Evolutionary conservation across 257 asterid genomes (phyloP).

Genomic region (Nemophila menziesii): DNA sequence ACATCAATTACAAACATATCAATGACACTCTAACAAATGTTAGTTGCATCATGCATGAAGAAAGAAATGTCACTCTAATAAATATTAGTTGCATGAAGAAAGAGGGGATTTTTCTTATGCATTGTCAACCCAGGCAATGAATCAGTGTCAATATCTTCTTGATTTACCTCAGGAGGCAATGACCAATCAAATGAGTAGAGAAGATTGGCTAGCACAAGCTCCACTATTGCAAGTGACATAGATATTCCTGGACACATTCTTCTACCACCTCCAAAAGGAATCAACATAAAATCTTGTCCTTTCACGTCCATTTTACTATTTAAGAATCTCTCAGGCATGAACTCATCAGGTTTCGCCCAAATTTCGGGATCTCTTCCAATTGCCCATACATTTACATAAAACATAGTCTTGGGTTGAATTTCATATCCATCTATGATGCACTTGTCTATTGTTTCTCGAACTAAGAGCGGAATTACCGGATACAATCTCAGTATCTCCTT

Average conservation of each 20-base stretch:
- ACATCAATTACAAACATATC: too few relatives aligned
- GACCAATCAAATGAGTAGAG: constrained; percentile 44
- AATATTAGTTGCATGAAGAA: too few relatives aligned
- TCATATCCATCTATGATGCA: constrained; percentile 16
- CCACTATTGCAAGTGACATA: constrained; percentile 41
- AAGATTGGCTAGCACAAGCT: constrained; percentile 38
- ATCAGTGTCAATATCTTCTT: too few relatives aligned
- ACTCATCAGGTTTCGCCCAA: constrained; percentile 30
- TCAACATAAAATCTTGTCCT: constrained; percentile 37
- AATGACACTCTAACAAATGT: too few relatives aligned
- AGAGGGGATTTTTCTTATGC: too few relatives aligned
- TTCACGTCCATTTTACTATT: constrained; percentile 26
- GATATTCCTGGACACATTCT: constrained; percentile 48
- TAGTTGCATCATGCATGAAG: too few relatives aligned
- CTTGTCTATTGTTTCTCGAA: constrained; percentile 17
- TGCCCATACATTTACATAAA: constrained; percentile 17
- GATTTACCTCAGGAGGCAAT: too few relatives aligned
- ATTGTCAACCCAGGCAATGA: too few relatives aligned
- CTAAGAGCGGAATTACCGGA: constrained; percentile 20
- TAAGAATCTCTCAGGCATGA: constrained; percentile 45
- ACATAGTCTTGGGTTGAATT: constrained; percentile 18
- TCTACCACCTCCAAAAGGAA: constrained; percentile 61
- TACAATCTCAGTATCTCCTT: constrained; percentile 36
- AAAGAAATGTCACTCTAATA: too few relatives aligned
- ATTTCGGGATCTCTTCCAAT: constrained; percentile 40